Percentiles rank a stretch among this genome's conserved stretches.
These are phyloP conservation scores for Cladophialophora immunda DNA, from an alignment of 2,329 filamentous ascomycete species.

Conservation along the genomic window DNA sequence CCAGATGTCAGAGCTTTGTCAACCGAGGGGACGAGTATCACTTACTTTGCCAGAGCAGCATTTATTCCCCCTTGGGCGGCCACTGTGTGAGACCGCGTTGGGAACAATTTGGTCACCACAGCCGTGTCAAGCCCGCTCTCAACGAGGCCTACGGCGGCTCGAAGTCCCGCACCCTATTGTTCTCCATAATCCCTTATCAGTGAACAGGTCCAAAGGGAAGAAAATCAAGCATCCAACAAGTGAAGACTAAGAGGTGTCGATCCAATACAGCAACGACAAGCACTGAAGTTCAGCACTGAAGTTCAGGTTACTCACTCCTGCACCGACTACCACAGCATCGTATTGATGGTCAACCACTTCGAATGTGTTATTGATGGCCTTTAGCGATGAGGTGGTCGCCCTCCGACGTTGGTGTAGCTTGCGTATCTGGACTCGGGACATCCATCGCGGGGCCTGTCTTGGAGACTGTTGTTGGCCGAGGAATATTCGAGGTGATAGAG, in stretches of 20 bases:
- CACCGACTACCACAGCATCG: slow-evolving; percentile 61
- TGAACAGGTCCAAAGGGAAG: background rate
- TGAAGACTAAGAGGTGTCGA: background rate
- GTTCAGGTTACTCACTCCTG: slow-evolving; percentile 48
- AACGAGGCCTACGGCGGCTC: slow-evolving; percentile 69
- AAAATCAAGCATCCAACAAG: background rate
- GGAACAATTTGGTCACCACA: slow-evolving; percentile 71
- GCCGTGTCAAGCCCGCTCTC: slow-evolving; percentile 71
- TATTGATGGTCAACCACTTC: slow-evolving; percentile 37
- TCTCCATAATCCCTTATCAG: background rate
- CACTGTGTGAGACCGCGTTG: slow-evolving; percentile 70
- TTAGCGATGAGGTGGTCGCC: slow-evolving; percentile 35
- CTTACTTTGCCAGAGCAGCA: slow-evolving; percentile 62
- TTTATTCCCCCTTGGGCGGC: slow-evolving; percentile 73
- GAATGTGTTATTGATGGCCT: slow-evolving; percentile 22
- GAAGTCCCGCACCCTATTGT: slow-evolving; percentile 62
- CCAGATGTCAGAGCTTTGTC: slow-evolving; percentile 28
- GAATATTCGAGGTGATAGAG: background rate
- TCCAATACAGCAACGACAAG: background rate
- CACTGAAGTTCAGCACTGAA: background rate
- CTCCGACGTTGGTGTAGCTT: slow-evolving; percentile 29
- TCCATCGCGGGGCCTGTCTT: slow-evolving; percentile 12
- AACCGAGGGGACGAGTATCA: background rate
- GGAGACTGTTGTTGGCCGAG: background rate
- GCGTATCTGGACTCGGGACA: slow-evolving; percentile 22